Conservation (phyloP, 2,329 filamentous ascomycete species). For the Myriosclerotinia duriaeana region DNA sequence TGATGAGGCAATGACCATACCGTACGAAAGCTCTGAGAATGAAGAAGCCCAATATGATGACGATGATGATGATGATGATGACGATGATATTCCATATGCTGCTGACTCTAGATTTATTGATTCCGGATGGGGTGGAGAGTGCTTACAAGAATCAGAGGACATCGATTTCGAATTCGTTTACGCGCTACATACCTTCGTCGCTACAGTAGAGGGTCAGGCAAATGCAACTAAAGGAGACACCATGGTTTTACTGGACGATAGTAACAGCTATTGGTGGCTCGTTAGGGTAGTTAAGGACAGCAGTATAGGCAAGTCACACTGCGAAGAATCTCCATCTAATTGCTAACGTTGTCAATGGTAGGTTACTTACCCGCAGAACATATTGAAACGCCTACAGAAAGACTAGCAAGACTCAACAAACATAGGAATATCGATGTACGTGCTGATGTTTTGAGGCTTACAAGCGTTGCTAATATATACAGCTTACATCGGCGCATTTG, state of each 20-base stretch:
- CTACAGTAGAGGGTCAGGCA: conserved; percentile 95
- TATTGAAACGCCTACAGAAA: conserved; percentile 95
- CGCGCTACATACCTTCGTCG: conserved; percentile 94
- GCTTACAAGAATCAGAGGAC: conserved; percentile 94
- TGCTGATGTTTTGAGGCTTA: conserved; percentile 21
- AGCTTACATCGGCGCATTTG: conserved; percentile 70
- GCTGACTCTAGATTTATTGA: conserved; percentile 64
- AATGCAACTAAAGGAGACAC: conserved; percentile 98
- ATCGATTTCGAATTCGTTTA: conserved; percentile 99
- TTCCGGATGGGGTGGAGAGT: conserved; percentile 71
- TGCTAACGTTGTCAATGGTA: conserved; percentile 42
- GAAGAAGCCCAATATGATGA: conserved; percentile 41
- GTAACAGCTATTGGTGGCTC: conserved; percentile 99
- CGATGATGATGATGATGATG: conserved; percentile 60
- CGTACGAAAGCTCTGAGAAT: conserved; percentile 37
- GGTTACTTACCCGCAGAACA: conserved; percentile 96
- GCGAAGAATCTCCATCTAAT: neutral
- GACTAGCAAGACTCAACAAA: conserved; percentile 90
- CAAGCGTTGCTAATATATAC: conserved; percentile 24
- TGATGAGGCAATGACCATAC: conserved; percentile 30
- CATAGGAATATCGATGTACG: conserved; percentile 96
- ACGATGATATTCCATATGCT: conserved; percentile 51
- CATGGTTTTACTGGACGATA: conserved; percentile 97
- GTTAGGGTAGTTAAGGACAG: conserved; percentile 96
- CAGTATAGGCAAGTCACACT: conserved; percentile 66